These are phyloP conservation scores for Colletotrichum sp. DNA, from an alignment of 2,329 filamentous ascomycete species.

Conservation along the genomic window DNA sequence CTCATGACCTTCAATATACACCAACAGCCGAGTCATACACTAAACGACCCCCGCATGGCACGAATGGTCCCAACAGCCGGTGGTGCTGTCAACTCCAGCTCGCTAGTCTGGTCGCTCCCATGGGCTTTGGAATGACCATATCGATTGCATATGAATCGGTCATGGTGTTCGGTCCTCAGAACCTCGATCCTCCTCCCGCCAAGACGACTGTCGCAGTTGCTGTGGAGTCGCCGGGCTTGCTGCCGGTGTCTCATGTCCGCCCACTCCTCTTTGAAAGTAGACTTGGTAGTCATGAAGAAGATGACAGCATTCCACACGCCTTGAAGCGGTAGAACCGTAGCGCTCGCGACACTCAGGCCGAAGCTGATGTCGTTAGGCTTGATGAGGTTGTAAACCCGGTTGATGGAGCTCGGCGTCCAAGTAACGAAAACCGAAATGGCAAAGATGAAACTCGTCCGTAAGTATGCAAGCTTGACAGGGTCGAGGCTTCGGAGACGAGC, in stretches of 20 bases:
- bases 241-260: not conserved
- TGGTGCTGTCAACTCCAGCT: constrained; percentile 9
- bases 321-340: constrained; percentile 76
- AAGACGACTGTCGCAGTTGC: not conserved
- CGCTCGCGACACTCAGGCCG: constrained; percentile 70
- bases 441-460: constrained; percentile 66
- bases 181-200: not conserved
- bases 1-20: not conserved
- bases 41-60: constrained; percentile 16
- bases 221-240: not conserved
- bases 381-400: constrained; percentile 73
- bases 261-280: constrained; percentile 40
- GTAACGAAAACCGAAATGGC: constrained; percentile 65
- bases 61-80: not conserved
- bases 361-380: constrained; percentile 60
- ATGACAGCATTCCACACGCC: constrained; percentile 83
- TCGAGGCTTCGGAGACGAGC: constrained; percentile 49
- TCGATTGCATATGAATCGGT: not conserved
- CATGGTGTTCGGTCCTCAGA: not conserved
- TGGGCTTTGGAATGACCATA: constrained; percentile 11
- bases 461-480: constrained; percentile 64
- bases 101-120: constrained; percentile 17
- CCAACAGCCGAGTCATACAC: not conserved
- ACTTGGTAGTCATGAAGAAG: constrained; percentile 71
- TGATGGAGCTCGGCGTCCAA: constrained; percentile 72